Evolutionary conservation across 2,329 filamentous ascomycete genomes (phyloP).

Genomic region (Colletotrichum costaricense): DNA sequence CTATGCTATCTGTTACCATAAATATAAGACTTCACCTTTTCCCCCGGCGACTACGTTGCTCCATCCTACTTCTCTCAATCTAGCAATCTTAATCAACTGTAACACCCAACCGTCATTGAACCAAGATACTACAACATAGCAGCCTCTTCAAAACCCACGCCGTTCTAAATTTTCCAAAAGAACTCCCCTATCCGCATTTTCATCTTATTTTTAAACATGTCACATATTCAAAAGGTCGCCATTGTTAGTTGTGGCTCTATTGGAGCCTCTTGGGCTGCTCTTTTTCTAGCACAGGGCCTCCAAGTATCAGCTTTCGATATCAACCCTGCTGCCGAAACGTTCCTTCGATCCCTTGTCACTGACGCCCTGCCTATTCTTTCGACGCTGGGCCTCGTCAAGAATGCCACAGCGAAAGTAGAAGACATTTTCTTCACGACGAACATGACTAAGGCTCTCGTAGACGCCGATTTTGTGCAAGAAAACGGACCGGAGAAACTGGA

Average conservation of each 20-base stretch:
- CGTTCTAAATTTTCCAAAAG: too few relatives aligned
- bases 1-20: too few relatives aligned
- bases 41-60: too few relatives aligned
- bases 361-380: conserved; percentile 24
- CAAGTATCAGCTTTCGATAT: conserved; percentile 54
- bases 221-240: conserved; percentile 39
- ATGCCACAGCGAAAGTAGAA: not conserved
- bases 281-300: conserved; percentile 46
- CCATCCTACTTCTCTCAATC: too few relatives aligned
- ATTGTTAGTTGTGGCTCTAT: conserved; percentile 48
- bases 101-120: too few relatives aligned
- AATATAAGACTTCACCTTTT: too few relatives aligned
- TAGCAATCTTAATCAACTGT: too few relatives aligned
- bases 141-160: too few relatives aligned
- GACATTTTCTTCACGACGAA: conserved; percentile 24
- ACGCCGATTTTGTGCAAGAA: conserved; percentile 50
- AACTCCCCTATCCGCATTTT: too few relatives aligned
- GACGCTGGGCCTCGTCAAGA: conserved; percentile 9
- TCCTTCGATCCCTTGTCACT: conserved; percentile 37
- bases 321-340: conserved; percentile 46
- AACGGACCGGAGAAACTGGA: conserved; percentile 53
- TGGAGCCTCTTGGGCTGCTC: conserved; percentile 52
- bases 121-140: too few relatives aligned
- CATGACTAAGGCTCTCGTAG: conserved; percentile 24
- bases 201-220: too few relatives aligned